These are phyloP conservation scores for Backusella parvicylindrica DNA, from an alignment of 192 early-diverging fungal genomes.

Conservation along the genomic window DNA sequence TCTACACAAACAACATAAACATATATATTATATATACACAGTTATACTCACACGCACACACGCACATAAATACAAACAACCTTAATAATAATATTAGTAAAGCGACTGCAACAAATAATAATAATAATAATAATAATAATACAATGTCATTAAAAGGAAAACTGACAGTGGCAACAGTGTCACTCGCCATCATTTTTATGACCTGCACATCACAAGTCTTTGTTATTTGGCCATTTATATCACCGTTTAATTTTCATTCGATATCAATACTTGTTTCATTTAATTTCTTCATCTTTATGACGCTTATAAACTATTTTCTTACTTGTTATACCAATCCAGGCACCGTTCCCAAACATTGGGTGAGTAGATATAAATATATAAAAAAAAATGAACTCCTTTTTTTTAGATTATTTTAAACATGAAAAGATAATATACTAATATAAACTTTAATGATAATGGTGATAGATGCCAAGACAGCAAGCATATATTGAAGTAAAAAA, in stretches of 20 bases:
- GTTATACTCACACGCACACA: background rate
- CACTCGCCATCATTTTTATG: constrained; percentile 13
- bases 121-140: background rate
- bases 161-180: constrained; percentile 12
- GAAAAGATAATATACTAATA: background rate
- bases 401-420: background rate
- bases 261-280: constrained; percentile 59
- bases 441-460: background rate
- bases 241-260: constrained; percentile 11
- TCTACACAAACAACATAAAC: background rate
- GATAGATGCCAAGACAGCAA: constrained; percentile 28
- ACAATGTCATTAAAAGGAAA: constrained; percentile 10
- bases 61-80: background rate
- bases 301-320: constrained; percentile 88
- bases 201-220: constrained; percentile 29
- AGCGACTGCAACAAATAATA: background rate
- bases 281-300: constrained; percentile 70
- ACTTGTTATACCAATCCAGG: constrained; percentile 79
- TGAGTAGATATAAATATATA: constrained; percentile 2
- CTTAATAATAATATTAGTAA: constrained; percentile 3
- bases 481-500: constrained; percentile 62
- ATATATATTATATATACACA: background rate
- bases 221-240: constrained; percentile 28
- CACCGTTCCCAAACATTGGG: constrained; percentile 62
- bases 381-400: background rate